These are phyloP conservation scores for Lichtheimia corymbifera DNA, from an alignment of 371 early-diverging fungal genomes.

Conservation along the genomic window DNA sequence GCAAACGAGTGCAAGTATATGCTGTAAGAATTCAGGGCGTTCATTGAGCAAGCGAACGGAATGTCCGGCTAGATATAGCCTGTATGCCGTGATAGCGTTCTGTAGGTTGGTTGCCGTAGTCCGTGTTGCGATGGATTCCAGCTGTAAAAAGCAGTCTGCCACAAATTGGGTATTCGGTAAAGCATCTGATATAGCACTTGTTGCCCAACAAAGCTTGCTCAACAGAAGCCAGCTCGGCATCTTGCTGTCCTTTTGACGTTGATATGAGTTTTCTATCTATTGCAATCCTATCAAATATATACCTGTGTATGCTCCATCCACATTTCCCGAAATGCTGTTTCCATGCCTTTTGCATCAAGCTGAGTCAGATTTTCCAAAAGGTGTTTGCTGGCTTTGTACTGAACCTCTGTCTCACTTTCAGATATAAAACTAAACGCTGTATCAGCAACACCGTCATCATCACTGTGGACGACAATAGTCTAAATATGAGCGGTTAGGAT, in stretches of 20 bases:
- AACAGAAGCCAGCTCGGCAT: not conserved
- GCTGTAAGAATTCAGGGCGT: not conserved
- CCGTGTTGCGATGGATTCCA: not conserved
- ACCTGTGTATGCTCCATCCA: constrained; percentile 1
- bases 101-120: not conserved
- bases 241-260: not conserved
- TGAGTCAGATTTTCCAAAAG: constrained; percentile 93
- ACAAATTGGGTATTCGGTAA: constrained; percentile 88
- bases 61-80: not conserved
- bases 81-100: not conserved
- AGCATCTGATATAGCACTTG: constrained; percentile 94
- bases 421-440: constrained; percentile 90
- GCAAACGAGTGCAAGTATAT: constrained; percentile 36
- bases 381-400: constrained; percentile 97
- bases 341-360: constrained; percentile 83
- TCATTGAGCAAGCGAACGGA: not conserved
- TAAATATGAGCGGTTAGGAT: not conserved
- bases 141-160: constrained; percentile 54
- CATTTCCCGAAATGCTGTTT: not conserved
- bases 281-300: not conserved
- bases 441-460: constrained; percentile 96
- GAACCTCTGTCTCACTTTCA: constrained; percentile 94
- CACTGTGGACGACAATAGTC: constrained; percentile 88
- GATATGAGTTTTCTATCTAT: not conserved
- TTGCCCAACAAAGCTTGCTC: constrained; percentile 84